phyloP scores from a whole-genome alignment of 2,329 filamentous ascomycete species.

The Zymoseptoria tritici region DNA sequence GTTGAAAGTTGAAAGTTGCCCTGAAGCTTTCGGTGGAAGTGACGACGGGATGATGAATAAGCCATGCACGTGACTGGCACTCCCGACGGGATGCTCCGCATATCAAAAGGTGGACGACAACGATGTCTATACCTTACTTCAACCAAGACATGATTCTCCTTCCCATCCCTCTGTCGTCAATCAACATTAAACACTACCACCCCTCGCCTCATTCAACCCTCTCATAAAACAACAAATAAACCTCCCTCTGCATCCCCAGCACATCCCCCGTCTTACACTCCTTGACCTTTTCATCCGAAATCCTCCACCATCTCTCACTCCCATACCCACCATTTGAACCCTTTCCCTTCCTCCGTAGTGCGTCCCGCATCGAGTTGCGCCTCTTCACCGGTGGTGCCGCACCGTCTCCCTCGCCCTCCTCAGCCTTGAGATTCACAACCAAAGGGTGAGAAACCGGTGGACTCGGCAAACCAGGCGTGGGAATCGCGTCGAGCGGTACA shows the following conservation, averaged over 20 bases:
- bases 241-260: slow-evolving; percentile 86
- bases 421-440: neutral
- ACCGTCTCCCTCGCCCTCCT: slow-evolving; percentile 11
- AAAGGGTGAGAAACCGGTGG: slow-evolving; percentile 16
- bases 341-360: neutral
- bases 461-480: slow-evolving; percentile 16
- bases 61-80: neutral
- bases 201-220: slow-evolving; percentile 44
- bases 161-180: neutral
- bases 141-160: neutral
- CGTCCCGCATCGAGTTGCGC: slow-evolving; percentile 28
- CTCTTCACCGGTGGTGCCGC: slow-evolving; percentile 42
- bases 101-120: neutral
- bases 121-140: neutral
- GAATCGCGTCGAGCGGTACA: neutral
- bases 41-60: neutral
- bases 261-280: slow-evolving; percentile 91
- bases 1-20: neutral
- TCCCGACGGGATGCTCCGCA: neutral
- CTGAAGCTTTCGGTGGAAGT: neutral
- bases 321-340: neutral
- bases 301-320: slow-evolving; percentile 77
- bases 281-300: slow-evolving; percentile 94
- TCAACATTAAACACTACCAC: neutral
- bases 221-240: slow-evolving; percentile 95